phyloP scores from a whole-genome alignment of 2,329 filamentous ascomycete species.

The Fusarium pininemorale region DNA sequence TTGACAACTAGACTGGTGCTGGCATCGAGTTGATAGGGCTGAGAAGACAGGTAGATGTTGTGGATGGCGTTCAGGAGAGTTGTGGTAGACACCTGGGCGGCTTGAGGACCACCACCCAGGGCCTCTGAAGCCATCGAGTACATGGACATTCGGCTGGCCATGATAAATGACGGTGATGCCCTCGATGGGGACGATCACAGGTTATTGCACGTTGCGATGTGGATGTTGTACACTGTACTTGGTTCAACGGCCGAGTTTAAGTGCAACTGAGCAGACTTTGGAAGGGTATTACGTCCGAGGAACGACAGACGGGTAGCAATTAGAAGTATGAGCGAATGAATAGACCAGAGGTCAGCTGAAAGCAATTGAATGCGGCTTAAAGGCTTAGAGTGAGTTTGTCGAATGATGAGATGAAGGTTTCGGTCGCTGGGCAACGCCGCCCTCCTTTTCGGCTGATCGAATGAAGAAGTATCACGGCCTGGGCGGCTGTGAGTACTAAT shows the following conservation, averaged over 20 bases:
- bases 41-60: slow-evolving; percentile 82
- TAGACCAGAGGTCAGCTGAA: slow-evolving; percentile 10
- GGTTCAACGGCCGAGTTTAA: slow-evolving; percentile 19
- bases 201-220: slow-evolving; percentile 21
- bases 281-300: not conserved
- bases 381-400: slow-evolving; percentile 25
- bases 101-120: slow-evolving; percentile 70
- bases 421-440: slow-evolving; percentile 44
- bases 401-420: slow-evolving; percentile 33
- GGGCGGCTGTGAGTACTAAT: slow-evolving; percentile 6
- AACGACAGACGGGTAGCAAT: slow-evolving; percentile 16
- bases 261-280: slow-evolving; percentile 3
- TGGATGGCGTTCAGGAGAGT: slow-evolving; percentile 93
- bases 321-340: slow-evolving; percentile 31
- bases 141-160: slow-evolving; percentile 74
- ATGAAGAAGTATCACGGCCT: slow-evolving; percentile 36
- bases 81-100: slow-evolving; percentile 87
- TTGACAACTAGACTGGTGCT: slow-evolving; percentile 94
- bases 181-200: slow-evolving; percentile 52
- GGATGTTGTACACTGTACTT: slow-evolving; percentile 19
- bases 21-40: slow-evolving; percentile 87
- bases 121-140: slow-evolving; percentile 74
- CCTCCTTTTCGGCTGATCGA: slow-evolving; percentile 40
- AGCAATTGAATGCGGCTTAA: slow-evolving; percentile 17
- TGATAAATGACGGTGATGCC: slow-evolving; percentile 50